These are phyloP conservation scores for Penicillium sp. DNA, from an alignment of 2,329 filamentous ascomycete species.

Conservation along the genomic window DNA sequence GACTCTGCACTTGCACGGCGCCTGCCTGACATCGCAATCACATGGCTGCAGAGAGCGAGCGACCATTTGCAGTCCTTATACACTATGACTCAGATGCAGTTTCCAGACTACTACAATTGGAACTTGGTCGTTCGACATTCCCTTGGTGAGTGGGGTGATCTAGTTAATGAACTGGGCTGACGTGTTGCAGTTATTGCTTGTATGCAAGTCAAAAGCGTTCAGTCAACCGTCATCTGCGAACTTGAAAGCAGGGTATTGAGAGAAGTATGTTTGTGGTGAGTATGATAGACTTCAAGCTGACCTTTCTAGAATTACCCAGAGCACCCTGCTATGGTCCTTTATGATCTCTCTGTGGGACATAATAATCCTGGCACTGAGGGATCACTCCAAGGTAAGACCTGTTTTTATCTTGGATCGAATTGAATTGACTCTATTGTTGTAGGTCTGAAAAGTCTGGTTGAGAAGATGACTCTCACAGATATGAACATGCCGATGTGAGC, in stretches of 20 bases:
- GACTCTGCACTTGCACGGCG: conserved; percentile 47
- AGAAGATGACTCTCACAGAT: background rate
- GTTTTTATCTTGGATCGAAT: background rate
- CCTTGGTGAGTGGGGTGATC: conserved; percentile 41
- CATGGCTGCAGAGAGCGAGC: conserved; percentile 66
- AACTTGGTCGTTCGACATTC: conserved; percentile 58
- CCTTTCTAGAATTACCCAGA: conserved; percentile 39
- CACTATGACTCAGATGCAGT: conserved; percentile 44
- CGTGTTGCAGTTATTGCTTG: conserved; percentile 22
- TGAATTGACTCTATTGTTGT: conserved; percentile 15
- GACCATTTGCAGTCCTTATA: conserved; percentile 44
- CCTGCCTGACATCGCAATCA: conserved; percentile 49
- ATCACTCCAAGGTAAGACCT: conserved; percentile 35
- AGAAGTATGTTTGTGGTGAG: conserved; percentile 42
- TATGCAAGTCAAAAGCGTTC: conserved; percentile 31
- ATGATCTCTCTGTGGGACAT: conserved; percentile 58
- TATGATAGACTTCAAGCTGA: conserved; percentile 5
- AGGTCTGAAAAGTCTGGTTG: conserved; percentile 51
- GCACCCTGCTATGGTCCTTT: conserved; percentile 56
- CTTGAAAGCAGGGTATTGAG: conserved; percentile 55
- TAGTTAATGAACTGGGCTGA: conserved; percentile 2
- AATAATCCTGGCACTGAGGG: conserved; percentile 29
- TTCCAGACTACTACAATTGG: conserved; percentile 55
- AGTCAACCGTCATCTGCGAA: conserved; percentile 46
- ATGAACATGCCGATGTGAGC: conserved; percentile 2